Evolutionary conservation across 768 basidiomycete species (phyloP).

Genomic region (Serendipita sp.): DNA sequence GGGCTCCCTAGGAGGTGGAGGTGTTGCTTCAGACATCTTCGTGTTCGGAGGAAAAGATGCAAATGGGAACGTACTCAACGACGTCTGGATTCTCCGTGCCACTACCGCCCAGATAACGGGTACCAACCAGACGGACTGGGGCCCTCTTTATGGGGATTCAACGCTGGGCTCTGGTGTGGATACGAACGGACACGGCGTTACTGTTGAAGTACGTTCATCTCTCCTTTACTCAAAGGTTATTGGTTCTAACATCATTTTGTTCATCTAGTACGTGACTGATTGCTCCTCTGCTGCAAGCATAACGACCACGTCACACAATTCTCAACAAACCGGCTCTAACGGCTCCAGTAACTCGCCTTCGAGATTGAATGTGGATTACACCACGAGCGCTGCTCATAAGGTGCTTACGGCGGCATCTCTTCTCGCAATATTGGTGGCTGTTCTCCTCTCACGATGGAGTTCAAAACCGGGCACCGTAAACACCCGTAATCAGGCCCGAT

Average conservation of each 20-base stretch:
- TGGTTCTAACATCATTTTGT: background rate
- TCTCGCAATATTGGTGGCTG: slow-evolving; percentile 28
- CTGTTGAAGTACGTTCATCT: slow-evolving; percentile 17
- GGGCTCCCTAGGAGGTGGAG: slow-evolving; percentile 31
- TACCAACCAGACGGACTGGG: slow-evolving; percentile 30
- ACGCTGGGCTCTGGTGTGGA: slow-evolving; percentile 42
- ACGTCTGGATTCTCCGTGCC: slow-evolving; percentile 64
- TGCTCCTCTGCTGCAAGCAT: slow-evolving; percentile 31
- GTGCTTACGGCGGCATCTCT: slow-evolving; percentile 23
- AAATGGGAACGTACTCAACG: slow-evolving; percentile 49
- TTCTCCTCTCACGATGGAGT: slow-evolving; percentile 29
- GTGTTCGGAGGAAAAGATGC: slow-evolving; percentile 66
- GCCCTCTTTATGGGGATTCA: slow-evolving; percentile 46
- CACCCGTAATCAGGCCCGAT: background rate
- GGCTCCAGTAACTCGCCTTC: background rate
- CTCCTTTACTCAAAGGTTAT: background rate
- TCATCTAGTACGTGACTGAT: slow-evolving; percentile 32
- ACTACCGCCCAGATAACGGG: slow-evolving; percentile 35
- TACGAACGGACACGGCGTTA: slow-evolving; percentile 56
- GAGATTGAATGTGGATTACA: background rate
- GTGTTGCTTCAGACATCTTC: slow-evolving; percentile 41
- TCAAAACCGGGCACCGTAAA: background rate
- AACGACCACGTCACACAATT: background rate
- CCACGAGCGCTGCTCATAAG: background rate
- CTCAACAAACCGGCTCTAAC: slow-evolving; percentile 12